Percentiles rank a stretch among this genome's conserved stretches.
phyloP scores from a whole-genome alignment of 345 rosid genomes.

The Eucalyptus albens region DNA sequence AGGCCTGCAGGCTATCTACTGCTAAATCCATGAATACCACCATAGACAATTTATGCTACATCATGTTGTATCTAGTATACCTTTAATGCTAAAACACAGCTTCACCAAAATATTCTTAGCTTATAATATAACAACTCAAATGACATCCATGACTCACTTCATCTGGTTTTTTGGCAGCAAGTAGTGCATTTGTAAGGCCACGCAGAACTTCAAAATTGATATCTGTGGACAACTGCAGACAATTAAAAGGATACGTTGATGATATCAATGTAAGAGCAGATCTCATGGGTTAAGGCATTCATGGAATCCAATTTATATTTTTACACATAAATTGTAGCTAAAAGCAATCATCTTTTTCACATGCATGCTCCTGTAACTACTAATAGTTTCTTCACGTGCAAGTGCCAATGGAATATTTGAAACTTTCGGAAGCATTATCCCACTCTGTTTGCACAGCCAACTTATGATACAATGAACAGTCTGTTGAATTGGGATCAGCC shows the following conservation, averaged over 20 bases:
- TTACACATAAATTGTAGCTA: neutral
- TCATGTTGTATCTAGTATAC: neutral
- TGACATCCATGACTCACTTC: conserved; percentile 34
- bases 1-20: neutral
- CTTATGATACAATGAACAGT: neutral
- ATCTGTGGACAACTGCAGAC: conserved; percentile 44
- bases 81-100: neutral
- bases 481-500: neutral
- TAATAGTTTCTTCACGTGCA: neutral
- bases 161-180: conserved; percentile 90
- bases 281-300: neutral
- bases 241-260: neutral
- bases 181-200: conserved; percentile 65
- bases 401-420: neutral
- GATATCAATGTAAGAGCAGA: neutral
- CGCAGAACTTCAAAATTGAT: conserved; percentile 72
- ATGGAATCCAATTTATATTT: neutral
- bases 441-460: neutral
- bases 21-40: neutral
- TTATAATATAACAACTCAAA: neutral
- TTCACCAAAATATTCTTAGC: neutral
- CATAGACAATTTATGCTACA: neutral
- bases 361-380: neutral
- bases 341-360: neutral
- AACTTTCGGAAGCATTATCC: neutral